Evolutionary conservation across 148 eudicot species (phyloP), one percentile per base, ranked within the genome.

Genomic region (Hydrangea macrophylla): DNA sequence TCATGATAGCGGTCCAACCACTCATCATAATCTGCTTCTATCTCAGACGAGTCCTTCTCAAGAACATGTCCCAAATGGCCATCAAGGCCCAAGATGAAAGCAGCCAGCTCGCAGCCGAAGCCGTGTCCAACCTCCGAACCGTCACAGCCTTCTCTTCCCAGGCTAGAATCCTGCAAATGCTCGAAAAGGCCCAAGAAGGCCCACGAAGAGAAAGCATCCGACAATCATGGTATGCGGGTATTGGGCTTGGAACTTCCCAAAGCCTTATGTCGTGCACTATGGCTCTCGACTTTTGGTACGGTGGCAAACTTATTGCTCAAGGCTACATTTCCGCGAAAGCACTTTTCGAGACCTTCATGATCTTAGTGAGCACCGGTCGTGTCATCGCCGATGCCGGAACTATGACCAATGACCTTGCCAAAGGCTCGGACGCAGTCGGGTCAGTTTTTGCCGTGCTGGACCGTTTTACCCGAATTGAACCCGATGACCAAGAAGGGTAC

Each of bases 221-320:
- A 23, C 90, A 87, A 37, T 85, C 96, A 0, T 85, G 92, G 97
- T 87, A 75, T 35, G 96, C 92, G 0, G 97, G 98, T 1, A 68
- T 92, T 15, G 96, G 93, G 48, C 84, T 89, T 1, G 98, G 89
- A 23, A 69, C 84, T 1, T 82, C 96, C 13, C 89, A 89, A 30
- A 72, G 84, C 37, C 73, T 92, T 3, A 76, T 81, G 81, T 71
- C 88, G 1, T 81, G 78, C 64, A 79, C 84, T 23, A 84, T 90
- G 91, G 98, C 91, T 56, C 62, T 89, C 9, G 91, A 82, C 65
- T 92, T 87, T 66, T 92, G 98, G 98, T 92, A 89, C 28, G 98
- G 98, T 10, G 93, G 91, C 32, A 80, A 64, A 69, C 81, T 92
- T 50, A 84, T 92, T 2, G 69, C 85, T 3, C 80, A 79, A 0